Base-by-base conservation (phyloP, 176 grass and related monocot species). In the sorghum (Sorghum bicolor) region DNA sequence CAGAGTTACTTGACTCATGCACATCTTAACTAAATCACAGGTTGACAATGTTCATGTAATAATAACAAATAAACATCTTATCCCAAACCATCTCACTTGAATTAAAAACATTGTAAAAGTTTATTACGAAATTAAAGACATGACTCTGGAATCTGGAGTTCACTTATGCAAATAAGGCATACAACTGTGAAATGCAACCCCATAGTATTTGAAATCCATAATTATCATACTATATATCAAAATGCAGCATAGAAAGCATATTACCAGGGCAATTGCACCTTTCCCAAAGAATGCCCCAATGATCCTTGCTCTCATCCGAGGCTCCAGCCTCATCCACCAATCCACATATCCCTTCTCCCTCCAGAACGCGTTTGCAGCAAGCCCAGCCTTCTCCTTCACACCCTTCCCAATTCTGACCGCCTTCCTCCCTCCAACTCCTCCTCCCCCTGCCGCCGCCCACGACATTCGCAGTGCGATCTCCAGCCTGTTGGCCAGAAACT, bases 311-410 rank as follows among this genome's bases (percentile, higher is more conserved):
- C 91, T 88, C 10, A 89, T 74, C 74, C 77, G 85, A 7, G 83
- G 89, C 79, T 98, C 96, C 37, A 95, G 80, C 83, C 70, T 77
- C 76, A 78, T 82, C 96, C 96, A 98, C 96, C 96, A 98, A 81
- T 98, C 93, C 64, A 92, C 63, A 74, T 94, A 98, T 3, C 93
- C 96, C 62, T 95, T 98, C 77, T 94, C 94, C 89, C 96, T 98
- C 96, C 91, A 98, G 87, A 95, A 95, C 0, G 88, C 91, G 36
- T 91, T 87, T 5, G 96, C 85, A 14, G 96, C 91, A n/a, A 95
- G 45, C 28, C 73, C 85, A 20, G 87, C 85, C 80, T 95, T 98
- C 75, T 95, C 92, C 90, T 93, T 95, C 10, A 82, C 77, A 48
- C 75, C 58, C 67, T 93, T 98, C 40, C 88, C 89, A 11, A 87